A percentile compares a stretch with the other conserved stretches of the same genome.
Conservation (phyloP, 2,329 filamentous ascomycete genomes). For the Diaporthe nobilis region DNA sequence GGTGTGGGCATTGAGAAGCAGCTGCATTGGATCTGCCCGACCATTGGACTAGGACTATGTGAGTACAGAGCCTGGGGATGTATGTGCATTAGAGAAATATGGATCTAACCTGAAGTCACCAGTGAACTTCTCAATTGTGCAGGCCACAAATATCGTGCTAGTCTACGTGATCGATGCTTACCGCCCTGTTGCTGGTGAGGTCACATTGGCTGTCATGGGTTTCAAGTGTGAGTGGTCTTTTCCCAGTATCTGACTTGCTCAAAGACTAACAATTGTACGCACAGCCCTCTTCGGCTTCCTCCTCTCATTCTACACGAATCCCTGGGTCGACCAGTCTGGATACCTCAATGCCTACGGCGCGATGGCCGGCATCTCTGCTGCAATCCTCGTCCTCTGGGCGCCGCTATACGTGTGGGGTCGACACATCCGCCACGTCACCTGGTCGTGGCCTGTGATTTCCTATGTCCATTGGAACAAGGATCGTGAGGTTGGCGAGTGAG, state of each 20-base stretch:
- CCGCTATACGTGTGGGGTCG: constrained; percentile 68
- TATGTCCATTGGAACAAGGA: constrained; percentile 66
- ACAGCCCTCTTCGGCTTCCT: constrained; percentile 69
- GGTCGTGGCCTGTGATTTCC: constrained; percentile 62
- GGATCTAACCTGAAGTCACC: not conserved
- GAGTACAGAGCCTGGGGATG: constrained; percentile 47
- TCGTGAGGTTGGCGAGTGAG: constrained; percentile 67
- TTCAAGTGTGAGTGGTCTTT: constrained; percentile 64
- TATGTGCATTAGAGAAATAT: no score
- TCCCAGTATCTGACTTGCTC: no score
- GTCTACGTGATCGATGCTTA: constrained; percentile 72
- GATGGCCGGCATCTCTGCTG: constrained; percentile 69
- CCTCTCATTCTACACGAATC: constrained; percentile 72
- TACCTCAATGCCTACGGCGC: constrained; percentile 66
- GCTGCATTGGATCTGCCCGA: constrained; percentile 69
- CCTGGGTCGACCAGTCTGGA: constrained; percentile 66
- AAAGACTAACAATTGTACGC: not conserved
- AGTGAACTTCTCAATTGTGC: constrained; percentile 70
- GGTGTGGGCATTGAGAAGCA: constrained; percentile 62
- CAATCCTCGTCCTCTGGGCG: constrained; percentile 62
- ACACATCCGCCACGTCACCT: constrained; percentile 60
- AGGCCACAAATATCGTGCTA: constrained; percentile 68
- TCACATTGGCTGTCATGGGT: constrained; percentile 65
- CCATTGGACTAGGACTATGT: constrained; percentile 67
- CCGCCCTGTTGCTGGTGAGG: constrained; percentile 69